Evolutionary conservation across 2,329 filamentous ascomycete genomes (phyloP).

Genomic region (Didymella lethalis): DNA sequence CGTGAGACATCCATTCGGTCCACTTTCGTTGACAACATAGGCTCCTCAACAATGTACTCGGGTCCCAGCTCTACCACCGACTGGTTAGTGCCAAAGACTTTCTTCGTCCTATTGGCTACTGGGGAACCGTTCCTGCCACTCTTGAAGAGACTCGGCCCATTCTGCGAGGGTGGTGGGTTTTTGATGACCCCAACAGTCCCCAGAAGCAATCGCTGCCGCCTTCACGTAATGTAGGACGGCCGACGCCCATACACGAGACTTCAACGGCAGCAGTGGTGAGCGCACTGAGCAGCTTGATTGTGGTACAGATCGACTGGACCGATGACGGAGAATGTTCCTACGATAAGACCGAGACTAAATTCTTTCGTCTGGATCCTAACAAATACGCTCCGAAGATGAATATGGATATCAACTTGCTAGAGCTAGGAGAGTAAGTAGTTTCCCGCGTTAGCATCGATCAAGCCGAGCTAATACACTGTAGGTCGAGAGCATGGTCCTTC

Average conservation of each 20-base stretch:
- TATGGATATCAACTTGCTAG: conserved; percentile 46
- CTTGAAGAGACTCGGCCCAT: conserved; percentile 33
- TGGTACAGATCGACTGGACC: conserved; percentile 45
- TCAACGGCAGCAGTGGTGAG: not conserved
- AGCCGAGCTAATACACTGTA: conserved; percentile 22
- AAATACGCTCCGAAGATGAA: conserved; percentile 25
- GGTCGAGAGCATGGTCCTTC: conserved; percentile 43
- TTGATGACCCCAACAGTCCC: conserved; percentile 35
- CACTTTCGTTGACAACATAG: conserved; percentile 21
- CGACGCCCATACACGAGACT: conserved; percentile 8
- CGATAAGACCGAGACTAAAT: conserved; percentile 39
- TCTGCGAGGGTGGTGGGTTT: conserved; percentile 42
- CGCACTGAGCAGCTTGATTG: conserved; percentile 17
- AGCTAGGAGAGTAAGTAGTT: conserved; percentile 39
- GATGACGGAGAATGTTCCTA: conserved; percentile 41
- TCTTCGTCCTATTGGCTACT: conserved; percentile 36
- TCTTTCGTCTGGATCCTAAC: conserved; percentile 33
- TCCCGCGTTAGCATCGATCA: not conserved
- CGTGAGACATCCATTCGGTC: not conserved
- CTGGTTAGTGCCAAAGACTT: conserved; percentile 30
- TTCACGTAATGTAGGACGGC: conserved; percentile 24
- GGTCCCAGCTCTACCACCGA: conserved; percentile 32
- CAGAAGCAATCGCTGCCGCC: conserved; percentile 8
- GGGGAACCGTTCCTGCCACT: conserved; percentile 26
- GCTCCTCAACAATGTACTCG: conserved; percentile 30